Base-by-base conservation (phyloP, 2,329 filamentous ascomycete genomes). In the Paecilomyces sp. region DNA sequence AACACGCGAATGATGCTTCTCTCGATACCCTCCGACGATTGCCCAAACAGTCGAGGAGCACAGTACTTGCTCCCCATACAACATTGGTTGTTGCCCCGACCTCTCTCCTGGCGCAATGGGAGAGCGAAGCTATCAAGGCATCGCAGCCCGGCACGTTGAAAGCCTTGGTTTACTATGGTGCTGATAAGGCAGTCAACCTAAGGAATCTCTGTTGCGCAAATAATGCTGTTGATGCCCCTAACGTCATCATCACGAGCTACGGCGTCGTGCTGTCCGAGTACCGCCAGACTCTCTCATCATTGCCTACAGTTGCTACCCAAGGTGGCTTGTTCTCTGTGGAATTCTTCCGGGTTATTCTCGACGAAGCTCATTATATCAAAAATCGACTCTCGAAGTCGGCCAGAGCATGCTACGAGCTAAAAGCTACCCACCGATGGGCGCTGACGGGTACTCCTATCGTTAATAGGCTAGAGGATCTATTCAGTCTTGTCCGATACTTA, bases 61-160 rank as follows among this genome's bases (percentile, higher is more conserved):
- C 91, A 3, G 81, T 89, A 54, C 74, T 82, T 57, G 94, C 92
- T 1, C 92, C 92, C 0, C 90, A 88, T 70, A 97, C 94, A 0
- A 99, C 94, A 0, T 79, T 99, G 2, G 93, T 99, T 0, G 84
- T 99, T n/a, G 94, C 94, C 0, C 94, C 94, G 1, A 97, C 97
- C 87, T 97, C 94, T 9, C 80, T 99, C 2, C 82, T 99, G n/a
- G 85, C 93, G 0, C 94, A 99, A 72, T 99, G 94, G 94, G 90
- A 96, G 67, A 96, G 91, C 68, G 94, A 99, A 77, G 91, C 92
- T 0, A 86, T 92, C 66, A 96, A 93, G 68, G 92, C 94, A 0
- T 97, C 93, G 0, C 88, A 88, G 63, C 83, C 89, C 11, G 92
- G 92, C 2, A 90, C 90, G 0, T 77, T 97, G 73, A 95, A 88